phyloP scores from a whole-genome alignment of 1,139 yeast species.

The Saccharomycopsis crataegensis region DNA sequence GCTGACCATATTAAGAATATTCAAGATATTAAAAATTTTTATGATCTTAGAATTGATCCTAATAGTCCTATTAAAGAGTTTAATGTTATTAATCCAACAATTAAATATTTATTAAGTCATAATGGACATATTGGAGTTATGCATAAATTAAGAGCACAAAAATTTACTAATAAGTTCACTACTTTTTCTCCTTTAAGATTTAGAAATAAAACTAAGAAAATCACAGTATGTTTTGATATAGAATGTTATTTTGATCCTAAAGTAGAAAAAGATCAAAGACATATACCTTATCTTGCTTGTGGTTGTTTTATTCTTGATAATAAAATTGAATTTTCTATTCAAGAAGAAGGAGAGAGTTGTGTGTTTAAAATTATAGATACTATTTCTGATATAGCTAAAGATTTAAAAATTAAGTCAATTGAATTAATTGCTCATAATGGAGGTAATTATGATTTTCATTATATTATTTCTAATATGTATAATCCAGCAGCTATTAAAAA shows the following conservation, averaged over 20 bases:
- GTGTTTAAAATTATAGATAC: slow-evolving; percentile 1
- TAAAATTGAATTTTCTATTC: background rate
- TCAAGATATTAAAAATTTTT: slow-evolving; percentile 11
- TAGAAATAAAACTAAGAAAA: background rate
- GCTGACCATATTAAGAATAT: slow-evolving; percentile 5
- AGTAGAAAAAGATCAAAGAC: slow-evolving; percentile 2
- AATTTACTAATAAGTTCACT: background rate
- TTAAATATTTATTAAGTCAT: background rate
- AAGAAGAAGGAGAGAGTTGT: slow-evolving; percentile 5
- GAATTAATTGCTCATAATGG: slow-evolving; percentile 10
- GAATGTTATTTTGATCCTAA: slow-evolving; percentile 10
- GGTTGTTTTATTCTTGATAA: slow-evolving; percentile 4
- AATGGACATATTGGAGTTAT: slow-evolving; percentile 3
- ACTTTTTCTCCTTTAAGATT: background rate
- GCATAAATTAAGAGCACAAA: background rate
- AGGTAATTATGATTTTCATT: slow-evolving; percentile 9
- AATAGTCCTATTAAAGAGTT: background rate
- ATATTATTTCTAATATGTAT: slow-evolving; percentile 1
- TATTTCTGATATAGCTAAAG: background rate
- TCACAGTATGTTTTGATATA: slow-evolving; percentile 8
- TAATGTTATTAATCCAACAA: background rate
- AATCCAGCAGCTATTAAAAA: slow-evolving; percentile 1
- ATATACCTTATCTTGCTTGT: slow-evolving; percentile 6
- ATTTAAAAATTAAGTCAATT: background rate
- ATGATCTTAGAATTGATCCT: slow-evolving; percentile 9